Evolutionary conservation across 176 grass and related monocot species (phyloP), one percentile per base, ranked within the genome.

Genomic region (Triticum urartu): DNA sequence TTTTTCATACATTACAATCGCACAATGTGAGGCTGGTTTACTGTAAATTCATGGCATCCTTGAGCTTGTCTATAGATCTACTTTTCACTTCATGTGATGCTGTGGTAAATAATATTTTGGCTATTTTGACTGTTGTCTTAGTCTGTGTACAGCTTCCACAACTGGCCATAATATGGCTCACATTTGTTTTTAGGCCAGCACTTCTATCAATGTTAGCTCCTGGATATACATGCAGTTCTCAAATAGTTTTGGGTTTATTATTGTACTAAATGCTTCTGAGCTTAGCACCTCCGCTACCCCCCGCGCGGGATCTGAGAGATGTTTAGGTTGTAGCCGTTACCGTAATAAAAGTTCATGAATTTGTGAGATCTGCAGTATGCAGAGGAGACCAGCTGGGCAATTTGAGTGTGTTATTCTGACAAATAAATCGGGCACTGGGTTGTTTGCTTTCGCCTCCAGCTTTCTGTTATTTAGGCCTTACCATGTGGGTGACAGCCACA

Each of bases 401-500:
- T 70, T 87, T 76, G 52, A 86, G 75, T 32, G 24, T 73, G 54
- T 24, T 77, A 22, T 78, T 79, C 89, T 75, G 72, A 84, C 68
- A 79, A 76, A 64, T 9, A 34, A 88, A 91, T 65, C 36, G 64
- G 47, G 78, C 85, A 87, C 71, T 92, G 89, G 86, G 87, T 87
- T 74, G 90, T 85, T 79, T 74, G 86, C 79, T 83, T 76, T 94
- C 75, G 30, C 52, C 64, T 87, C 88, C 90, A 92, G 81, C 84
- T 97, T 85, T 90, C 81, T 59, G 79, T 67, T 67, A 20, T 74
- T 87, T 54, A 54, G 43, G 69, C 72, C 74, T 88, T 68, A 78
- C 36, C 95, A 93, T 95, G 95, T 91, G 92, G 88, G 68, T 82
- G 92, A 91, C 85, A 90, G 78, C 82, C 87, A 88, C 56, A 89